These are phyloP conservation scores for Leishmania mexicana DNA, from an alignment of 208 protist species.

Conservation along the genomic window DNA sequence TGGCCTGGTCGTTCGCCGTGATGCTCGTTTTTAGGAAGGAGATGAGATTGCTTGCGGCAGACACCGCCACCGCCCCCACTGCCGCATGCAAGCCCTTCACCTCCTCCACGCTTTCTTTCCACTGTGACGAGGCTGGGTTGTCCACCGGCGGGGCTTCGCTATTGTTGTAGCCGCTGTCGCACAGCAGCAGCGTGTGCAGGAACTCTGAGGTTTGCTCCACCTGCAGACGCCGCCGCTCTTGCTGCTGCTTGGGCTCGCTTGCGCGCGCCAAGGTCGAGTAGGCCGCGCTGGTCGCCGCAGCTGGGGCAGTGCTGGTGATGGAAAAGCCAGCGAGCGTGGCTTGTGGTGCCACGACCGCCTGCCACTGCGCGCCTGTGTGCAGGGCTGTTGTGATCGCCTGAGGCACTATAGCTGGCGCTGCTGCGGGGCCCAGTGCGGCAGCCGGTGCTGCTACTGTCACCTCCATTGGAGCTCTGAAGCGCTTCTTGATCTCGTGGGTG, in stretches of 20 bases:
- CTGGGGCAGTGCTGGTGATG: constrained; percentile 3
- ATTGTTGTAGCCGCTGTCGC: constrained; percentile 58
- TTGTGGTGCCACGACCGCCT: constrained; percentile 1
- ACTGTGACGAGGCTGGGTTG: constrained; percentile 36
- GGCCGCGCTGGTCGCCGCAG: constrained; percentile 3
- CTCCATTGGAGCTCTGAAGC: constrained; percentile 49
- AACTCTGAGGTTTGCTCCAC: constrained; percentile 26
- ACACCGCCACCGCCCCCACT: constrained; percentile 31
- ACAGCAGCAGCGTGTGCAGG: constrained; percentile 45
- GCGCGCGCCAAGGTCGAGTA: constrained; percentile 16
- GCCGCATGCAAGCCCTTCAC: constrained; percentile 37
- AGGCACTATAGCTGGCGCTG: neutral
- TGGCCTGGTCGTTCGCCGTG: constrained; percentile 19
- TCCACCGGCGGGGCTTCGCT: constrained; percentile 25
- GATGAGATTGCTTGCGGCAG: constrained; percentile 50
- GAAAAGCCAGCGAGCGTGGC: constrained; percentile 3
- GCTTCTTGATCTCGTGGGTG: constrained; percentile 42
- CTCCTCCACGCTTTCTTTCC: constrained; percentile 15
- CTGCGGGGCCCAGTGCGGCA: neutral
- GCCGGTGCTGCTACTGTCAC: constrained; percentile 7
- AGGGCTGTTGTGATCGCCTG: neutral
- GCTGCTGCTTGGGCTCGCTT: constrained; percentile 24
- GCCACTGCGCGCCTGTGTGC: constrained; percentile 13
- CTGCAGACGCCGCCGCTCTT: constrained; percentile 27
- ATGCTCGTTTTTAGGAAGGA: constrained; percentile 44